Evolutionary conservation across 257 asterid genomes (phyloP).

Genomic region (Petunia axillaris): DNA sequence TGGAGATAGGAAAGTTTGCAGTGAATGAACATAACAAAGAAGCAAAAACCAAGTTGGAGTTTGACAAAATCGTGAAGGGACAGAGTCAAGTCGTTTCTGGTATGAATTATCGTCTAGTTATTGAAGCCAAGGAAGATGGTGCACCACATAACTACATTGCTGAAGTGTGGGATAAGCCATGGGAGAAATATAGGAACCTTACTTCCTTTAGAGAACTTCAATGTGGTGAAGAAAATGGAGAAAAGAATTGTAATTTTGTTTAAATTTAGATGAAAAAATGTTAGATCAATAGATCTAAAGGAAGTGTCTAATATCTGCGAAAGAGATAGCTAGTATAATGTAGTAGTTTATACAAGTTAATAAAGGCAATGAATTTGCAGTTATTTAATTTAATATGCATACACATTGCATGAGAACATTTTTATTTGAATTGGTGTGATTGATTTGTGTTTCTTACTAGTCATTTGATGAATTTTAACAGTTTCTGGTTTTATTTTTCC

Average conservation of each 20-base stretch:
- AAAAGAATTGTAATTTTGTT: neutral
- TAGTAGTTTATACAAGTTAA: neutral
- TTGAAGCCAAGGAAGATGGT: conserved; percentile 34
- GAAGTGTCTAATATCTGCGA: neutral
- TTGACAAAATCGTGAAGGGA: conserved; percentile 33
- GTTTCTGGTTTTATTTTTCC: neutral
- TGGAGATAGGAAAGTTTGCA: conserved; percentile 38
- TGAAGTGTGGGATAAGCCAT: conserved; percentile 35
- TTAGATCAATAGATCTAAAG: neutral
- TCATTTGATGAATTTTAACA: neutral
- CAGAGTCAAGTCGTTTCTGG: conserved; percentile 40
- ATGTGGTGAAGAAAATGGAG: neutral
- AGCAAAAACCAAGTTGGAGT: conserved; percentile 20
- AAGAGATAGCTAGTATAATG: neutral
- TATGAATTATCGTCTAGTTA: conserved; percentile 36
- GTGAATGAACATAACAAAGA: conserved; percentile 42
- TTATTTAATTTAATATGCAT: neutral
- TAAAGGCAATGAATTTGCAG: neutral
- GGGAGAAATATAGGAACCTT: conserved; percentile 35
- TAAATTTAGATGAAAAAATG: neutral
- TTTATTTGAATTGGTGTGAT: neutral
- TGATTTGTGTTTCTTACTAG: no score
- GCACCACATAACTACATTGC: conserved; percentile 33
- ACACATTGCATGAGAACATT: neutral
- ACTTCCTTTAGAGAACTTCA: conserved; percentile 33